Percentiles rank a stretch among this genome's conserved stretches.
Evolutionary conservation across 345 rosid genomes (phyloP).

Genomic region (Boechera stricta): DNA sequence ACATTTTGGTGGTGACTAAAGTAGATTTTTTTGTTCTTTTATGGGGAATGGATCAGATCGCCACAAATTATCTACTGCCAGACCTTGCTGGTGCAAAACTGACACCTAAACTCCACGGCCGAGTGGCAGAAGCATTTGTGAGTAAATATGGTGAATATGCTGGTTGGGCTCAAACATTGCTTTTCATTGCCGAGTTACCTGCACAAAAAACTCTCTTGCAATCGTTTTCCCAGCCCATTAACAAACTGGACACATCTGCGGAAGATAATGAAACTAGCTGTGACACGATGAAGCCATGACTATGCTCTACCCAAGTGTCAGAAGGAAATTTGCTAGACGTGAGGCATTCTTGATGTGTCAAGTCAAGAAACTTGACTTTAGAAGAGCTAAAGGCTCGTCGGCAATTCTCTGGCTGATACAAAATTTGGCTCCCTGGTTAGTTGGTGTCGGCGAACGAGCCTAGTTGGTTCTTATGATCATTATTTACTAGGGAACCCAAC

Average conservation of each 20-base stretch:
- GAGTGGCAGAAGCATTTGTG: slow-evolving; percentile 94
- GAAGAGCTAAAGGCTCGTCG: neutral
- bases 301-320: neutral
- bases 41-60: slow-evolving; percentile 62
- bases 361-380: neutral
- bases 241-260: slow-evolving; percentile 46
- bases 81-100: slow-evolving; percentile 82
- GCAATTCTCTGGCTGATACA: neutral
- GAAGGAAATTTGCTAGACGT: neutral
- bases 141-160: slow-evolving; percentile 89
- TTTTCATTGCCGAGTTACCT: slow-evolving; percentile 90
- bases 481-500: neutral
- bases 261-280: slow-evolving; percentile 30
- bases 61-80: slow-evolving; percentile 76
- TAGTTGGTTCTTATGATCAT: neutral
- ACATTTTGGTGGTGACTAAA: slow-evolving; percentile 23
- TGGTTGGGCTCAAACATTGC: slow-evolving; percentile 96
- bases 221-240: slow-evolving; percentile 45
- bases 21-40: slow-evolving; percentile 3
- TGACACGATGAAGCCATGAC: slow-evolving; percentile 23
- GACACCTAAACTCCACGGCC: slow-evolving; percentile 66
- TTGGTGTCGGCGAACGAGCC: too few species aligned
- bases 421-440: neutral
- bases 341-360: neutral
- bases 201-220: slow-evolving; percentile 76